Evolutionary conservation across 108 stramenopile species (phyloP).

Genomic region (Nitzschia inconspicua): DNA sequence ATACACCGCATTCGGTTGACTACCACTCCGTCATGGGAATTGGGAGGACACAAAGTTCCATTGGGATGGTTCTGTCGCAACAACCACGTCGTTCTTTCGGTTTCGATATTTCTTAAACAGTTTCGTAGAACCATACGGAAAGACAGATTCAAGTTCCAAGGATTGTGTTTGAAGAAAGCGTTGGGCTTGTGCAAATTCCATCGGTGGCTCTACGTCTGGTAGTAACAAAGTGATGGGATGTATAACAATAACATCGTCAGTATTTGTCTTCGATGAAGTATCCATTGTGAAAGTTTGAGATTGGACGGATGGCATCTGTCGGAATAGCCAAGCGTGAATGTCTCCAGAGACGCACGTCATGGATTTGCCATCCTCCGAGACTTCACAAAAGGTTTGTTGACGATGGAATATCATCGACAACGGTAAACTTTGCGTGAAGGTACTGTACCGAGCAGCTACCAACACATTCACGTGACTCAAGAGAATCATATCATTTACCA

Average conservation of each 20-base stretch:
- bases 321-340: constrained; percentile 36
- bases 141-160: background rate
- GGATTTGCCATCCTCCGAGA: constrained; percentile 21
- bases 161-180: constrained; percentile 12
- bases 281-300: background rate
- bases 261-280: background rate
- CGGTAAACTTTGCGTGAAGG: constrained; percentile 52
- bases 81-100: too few species aligned
- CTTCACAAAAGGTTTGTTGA: constrained; percentile 35
- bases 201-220: constrained; percentile 31
- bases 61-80: too few species aligned
- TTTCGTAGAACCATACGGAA: background rate
- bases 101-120: constrained; percentile 2
- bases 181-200: constrained; percentile 15
- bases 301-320: background rate
- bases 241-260: background rate
- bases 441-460: constrained; percentile 34
- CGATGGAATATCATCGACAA: constrained; percentile 37
- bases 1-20: too few species aligned
- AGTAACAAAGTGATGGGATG: constrained; percentile 26
- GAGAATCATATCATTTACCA: constrained; percentile 35
- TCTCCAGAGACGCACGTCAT: constrained; percentile 34
- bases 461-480: constrained; percentile 45
- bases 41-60: too few species aligned
- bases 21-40: too few species aligned